Evolutionary conservation across 164 flowering plant genomes (phyloP), one percentile per base, ranked within the genome.

Genomic region (Kingdonia uniflora): DNA sequence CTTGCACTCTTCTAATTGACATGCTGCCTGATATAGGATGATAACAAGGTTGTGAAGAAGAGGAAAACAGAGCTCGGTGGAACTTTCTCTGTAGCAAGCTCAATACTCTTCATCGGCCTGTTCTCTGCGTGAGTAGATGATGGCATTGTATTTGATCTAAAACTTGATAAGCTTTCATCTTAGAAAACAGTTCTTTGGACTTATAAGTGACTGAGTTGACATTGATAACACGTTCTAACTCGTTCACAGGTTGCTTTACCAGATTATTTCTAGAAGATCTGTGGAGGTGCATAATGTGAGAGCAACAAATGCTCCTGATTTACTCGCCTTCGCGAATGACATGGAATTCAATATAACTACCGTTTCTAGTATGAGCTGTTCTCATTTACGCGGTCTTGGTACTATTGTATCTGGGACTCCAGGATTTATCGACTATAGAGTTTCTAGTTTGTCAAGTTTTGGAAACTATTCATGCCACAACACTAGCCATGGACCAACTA

Each of bases 41-140:
- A 94, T 57, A 89, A 76, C 52, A 78, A 79, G 59, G 73, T 75
- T 21, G 95, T 89, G 20, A 67, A 4, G 57, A 94, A 94, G 73
- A 74, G 96, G 46, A 89, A 94, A 68, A 94, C 99, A 13, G 97
- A 94, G 75, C 89, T 94, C 51, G 99, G 99, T 29, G 99, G 97
- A 55, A 64, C 86, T 26, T 79, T 94, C 57, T 89, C 96, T 37
- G 71, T 94, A 22, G 96, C 95, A 39, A 82, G 90, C 63, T 82
- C 78, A 84, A 85, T 94, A 49, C 76, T 86, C 56, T 94, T 89
- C 67, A 72, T 80, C 64, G 97, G 97, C 44, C 65, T 94, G 25
- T 67, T 87, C 66, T 75, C 96, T 56, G 87, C 97, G 97, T 94
- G 73, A 82, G 99, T 82, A 44, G 48, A 35, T 60, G 20, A 40